A percentile compares a stretch with the other conserved stretches of the same genome.
These are phyloP conservation scores for Xylaria arbuscula DNA, from an alignment of 2,329 filamentous ascomycete species.

Conservation along the genomic window DNA sequence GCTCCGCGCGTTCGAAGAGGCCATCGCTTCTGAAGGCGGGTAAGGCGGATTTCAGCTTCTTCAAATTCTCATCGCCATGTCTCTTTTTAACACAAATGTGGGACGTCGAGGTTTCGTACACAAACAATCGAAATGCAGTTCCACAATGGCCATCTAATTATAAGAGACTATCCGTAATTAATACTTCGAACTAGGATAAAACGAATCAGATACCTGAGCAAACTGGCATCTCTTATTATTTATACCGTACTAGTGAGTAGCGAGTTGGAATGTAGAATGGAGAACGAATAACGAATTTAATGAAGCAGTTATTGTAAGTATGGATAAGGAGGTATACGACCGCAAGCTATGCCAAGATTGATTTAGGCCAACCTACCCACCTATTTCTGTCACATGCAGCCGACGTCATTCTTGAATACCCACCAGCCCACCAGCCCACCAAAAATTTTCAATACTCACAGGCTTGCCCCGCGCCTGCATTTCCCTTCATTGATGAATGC, in stretches of 20 bases:
- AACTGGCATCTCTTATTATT: no score
- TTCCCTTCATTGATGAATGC: not conserved
- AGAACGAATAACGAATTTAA: no score
- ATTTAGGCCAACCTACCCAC: not conserved
- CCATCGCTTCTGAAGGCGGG: slow-evolving; percentile 31
- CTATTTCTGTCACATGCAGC: slow-evolving; percentile 17
- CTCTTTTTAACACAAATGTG: not conserved
- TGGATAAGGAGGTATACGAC: no score
- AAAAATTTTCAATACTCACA: not conserved
- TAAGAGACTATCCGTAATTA: no score
- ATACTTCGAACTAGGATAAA: no score
- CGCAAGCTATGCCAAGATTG: no score
- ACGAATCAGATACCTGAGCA: no score
- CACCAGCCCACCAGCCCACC: not conserved
- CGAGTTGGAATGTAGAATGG: no score
- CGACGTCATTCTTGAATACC: slow-evolving; percentile 7
- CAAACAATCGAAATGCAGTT: no score
- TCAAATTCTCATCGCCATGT: not conserved
- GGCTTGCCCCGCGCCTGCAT: slow-evolving; percentile 6
- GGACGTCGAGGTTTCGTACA: not conserved
- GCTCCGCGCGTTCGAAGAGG: slow-evolving; percentile 52
- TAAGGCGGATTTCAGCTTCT: not conserved
- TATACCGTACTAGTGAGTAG: no score
- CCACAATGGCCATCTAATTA: no score
- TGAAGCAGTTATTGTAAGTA: no score